These are phyloP conservation scores for Kluyveromyces siamensis DNA, from an alignment of 805 yeast species.

Conservation along the genomic window DNA sequence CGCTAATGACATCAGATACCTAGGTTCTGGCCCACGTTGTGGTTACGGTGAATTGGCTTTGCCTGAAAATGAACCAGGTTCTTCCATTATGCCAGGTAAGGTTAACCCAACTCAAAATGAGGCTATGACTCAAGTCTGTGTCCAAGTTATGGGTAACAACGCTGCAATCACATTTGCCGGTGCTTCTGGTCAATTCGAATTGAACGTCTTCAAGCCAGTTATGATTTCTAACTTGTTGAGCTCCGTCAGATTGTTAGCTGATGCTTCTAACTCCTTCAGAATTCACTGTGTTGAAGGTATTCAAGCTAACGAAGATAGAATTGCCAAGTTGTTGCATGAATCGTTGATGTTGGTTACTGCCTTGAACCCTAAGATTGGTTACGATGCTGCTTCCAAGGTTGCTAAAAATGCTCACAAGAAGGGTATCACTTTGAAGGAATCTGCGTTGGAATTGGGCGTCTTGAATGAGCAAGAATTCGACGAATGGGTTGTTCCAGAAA, in stretches of 20 bases:
- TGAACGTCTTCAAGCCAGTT: constrained; percentile 96
- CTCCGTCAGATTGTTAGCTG: constrained; percentile 82
- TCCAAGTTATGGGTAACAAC: constrained; percentile 97
- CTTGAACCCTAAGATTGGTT: constrained; percentile 96
- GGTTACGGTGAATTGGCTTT: constrained; percentile 93
- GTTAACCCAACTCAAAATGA: constrained; percentile 99
- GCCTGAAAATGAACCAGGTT: constrained; percentile 99
- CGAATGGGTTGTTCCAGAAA: constrained; percentile 95
- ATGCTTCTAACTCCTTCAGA: constrained; percentile 86
- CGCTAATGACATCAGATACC: constrained; percentile 95
- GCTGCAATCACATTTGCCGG: constrained; percentile 94
- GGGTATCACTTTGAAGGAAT: constrained; percentile 90
- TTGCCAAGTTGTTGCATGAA: constrained; percentile 80
- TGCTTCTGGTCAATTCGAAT: constrained; percentile 97
- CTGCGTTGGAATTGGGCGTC: constrained; percentile 86
- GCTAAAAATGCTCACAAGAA: constrained; percentile 98
- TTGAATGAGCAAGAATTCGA: constrained; percentile 82
- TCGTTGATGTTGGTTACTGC: constrained; percentile 98
- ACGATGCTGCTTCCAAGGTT: constrained; percentile 93
- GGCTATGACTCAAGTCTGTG: constrained; percentile 96
- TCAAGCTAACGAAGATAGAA: constrained; percentile 78
- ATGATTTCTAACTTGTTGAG: constrained; percentile 84
- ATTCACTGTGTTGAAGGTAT: constrained; percentile 93
- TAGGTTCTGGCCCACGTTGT: constrained; percentile 99
- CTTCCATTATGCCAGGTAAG: constrained; percentile 99